Evolutionary conservation across 1,284 basidiomycete genomes (phyloP).

Genomic region (Malassezia brasiliensis): DNA sequence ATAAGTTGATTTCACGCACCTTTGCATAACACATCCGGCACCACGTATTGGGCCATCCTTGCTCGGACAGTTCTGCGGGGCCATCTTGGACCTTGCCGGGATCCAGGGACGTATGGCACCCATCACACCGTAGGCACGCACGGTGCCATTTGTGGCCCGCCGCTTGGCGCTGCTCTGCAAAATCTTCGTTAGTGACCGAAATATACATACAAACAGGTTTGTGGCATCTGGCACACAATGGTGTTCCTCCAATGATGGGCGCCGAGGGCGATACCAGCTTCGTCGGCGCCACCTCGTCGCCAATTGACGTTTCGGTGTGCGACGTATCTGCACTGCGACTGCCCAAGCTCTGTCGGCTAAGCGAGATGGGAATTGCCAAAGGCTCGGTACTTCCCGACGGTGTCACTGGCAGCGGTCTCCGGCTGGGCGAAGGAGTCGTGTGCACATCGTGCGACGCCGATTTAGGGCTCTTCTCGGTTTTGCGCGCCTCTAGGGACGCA

Average conservation of each 20-base stretch:
- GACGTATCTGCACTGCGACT: neutral
- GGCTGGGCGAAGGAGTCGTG: constrained; percentile 4
- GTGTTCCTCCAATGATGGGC: constrained; percentile 32
- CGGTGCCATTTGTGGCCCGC: constrained; percentile 43
- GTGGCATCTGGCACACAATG: constrained; percentile 37
- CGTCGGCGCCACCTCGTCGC: neutral
- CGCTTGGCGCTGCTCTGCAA: constrained; percentile 43
- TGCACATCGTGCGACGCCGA: neutral
- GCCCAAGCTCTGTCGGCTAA: neutral
- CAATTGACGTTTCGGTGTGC: neutral
- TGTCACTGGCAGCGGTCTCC: constrained; percentile 1
- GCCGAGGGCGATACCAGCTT: constrained; percentile 6
- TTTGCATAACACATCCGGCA: constrained; percentile 44
- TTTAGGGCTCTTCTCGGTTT: neutral
- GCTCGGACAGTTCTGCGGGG: constrained; percentile 18
- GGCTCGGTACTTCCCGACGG: neutral
- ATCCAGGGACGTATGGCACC: constrained; percentile 37
- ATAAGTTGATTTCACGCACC: constrained; percentile 4
- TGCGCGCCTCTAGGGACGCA: neutral
- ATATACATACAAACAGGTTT: constrained; percentile 33
- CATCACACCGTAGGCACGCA: constrained; percentile 42
- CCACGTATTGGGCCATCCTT: constrained; percentile 29
- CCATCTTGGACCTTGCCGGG: constrained; percentile 41
- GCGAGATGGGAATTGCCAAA: neutral
- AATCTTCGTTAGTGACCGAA: constrained; percentile 20